Conservation (phyloP, 179 eudicot genomes). For the Drosera spatulata region DNA sequence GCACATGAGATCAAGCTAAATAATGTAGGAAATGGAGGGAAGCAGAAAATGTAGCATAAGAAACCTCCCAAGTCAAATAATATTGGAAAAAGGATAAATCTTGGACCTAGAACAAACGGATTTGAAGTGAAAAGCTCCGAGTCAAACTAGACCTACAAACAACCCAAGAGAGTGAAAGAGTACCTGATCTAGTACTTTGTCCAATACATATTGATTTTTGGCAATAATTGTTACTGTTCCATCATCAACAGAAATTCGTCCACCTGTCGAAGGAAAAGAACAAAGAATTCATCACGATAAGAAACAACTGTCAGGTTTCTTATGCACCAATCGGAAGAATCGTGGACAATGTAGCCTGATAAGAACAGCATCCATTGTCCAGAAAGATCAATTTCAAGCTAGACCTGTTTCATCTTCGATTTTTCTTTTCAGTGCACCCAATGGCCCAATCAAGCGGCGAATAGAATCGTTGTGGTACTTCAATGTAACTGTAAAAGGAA, state of each 20-base stretch:
- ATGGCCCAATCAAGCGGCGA: constrained; percentile 84
- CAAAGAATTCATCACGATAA: background rate
- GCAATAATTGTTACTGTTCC: constrained; percentile 55
- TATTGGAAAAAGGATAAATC: background rate
- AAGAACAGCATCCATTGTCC: too few relatives aligned
- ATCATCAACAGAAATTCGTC: constrained; percentile 67
- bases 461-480: constrained; percentile 76
- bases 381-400: background rate
- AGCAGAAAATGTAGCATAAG: too few relatives aligned
- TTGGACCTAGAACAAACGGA: constrained; percentile 2
- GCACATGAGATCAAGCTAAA: too few relatives aligned
- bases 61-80: too few relatives aligned
- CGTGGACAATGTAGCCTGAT: too few relatives aligned
- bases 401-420: constrained; percentile 92
- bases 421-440: constrained; percentile 78
- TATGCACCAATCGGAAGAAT: too few relatives aligned
- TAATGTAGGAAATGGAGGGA: too few relatives aligned
- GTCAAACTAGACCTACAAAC: background rate
- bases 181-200: constrained; percentile 69
- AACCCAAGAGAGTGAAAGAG: background rate
- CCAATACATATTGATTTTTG: constrained; percentile 58
- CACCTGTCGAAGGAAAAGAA: constrained; percentile 30
- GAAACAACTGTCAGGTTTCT: background rate
- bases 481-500: constrained; percentile 49
- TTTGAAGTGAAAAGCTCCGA: background rate